Evolutionary conservation across 2,329 filamentous ascomycete genomes (phyloP), one percentile per base, ranked within the genome.

Genomic region (Parastagonospora nodorum): DNA sequence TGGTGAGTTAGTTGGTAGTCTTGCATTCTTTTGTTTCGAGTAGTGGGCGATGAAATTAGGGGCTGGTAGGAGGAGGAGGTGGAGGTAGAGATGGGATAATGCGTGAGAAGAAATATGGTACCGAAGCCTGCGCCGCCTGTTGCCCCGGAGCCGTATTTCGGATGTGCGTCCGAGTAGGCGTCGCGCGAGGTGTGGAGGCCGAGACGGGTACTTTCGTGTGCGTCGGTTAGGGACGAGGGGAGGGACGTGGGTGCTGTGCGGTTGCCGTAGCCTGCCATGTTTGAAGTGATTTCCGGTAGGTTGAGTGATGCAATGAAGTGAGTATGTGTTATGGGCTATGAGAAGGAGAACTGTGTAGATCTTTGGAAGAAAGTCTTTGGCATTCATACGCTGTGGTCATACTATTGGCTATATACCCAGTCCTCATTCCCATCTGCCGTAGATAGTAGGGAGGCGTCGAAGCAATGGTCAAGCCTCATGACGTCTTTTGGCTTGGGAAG

Each of bases 211-310:
- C 29, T 57, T 15, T 31, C 46, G 60, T 73, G 61, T 19, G 72
- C 28, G 28, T 59, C 32, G 30, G 52, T 16, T 6, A 63, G 49
- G 48, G 56, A 40, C 8, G 56, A 51, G 30, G 58, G 48, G 45
- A 45, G 50, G 48, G 56, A 60, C 43, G 64, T 51, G 8, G 50
- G 42, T 12, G 64, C 61, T 40, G 58, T 71, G 47, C 66, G 68
- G 65, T 75, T 74, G 32, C 69, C 73, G 60, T 68, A 75, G 54
- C 68, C 69, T 60, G 64, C 61, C 69, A 71, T 71, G 16, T 44
- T 41, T 11, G 14, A 11, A 12, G 33, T 42, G 9, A 19, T 36
- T 40, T 8, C n/a, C n/a, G n/a, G n/a, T n/a, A n/a, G n/a, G n/a
- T n/a, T n/a, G n/a, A n/a, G n/a, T n/a, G n/a, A n/a, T n/a, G n/a